phyloP scores from a whole-genome alignment of 805 yeast species.

The Monosporozyma servazzii region DNA sequence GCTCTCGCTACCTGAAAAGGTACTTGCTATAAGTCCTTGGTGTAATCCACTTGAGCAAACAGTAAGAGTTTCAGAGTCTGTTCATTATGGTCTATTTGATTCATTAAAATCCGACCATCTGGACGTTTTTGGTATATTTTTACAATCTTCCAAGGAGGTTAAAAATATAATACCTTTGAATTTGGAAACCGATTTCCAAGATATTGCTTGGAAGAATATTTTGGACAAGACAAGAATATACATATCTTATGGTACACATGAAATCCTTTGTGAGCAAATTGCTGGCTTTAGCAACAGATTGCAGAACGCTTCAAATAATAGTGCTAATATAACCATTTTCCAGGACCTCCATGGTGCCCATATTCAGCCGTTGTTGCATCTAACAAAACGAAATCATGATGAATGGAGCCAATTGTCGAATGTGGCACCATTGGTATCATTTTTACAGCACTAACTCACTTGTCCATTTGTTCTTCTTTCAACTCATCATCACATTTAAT shows the following conservation, averaged over 20 bases:
- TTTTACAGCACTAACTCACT: not conserved
- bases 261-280: conserved; percentile 17
- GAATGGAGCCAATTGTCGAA: not conserved
- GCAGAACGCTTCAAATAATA: not conserved
- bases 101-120: conserved; percentile 10
- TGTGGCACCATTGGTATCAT: not conserved
- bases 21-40: conserved; percentile 24
- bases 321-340: not conserved
- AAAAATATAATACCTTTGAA: conserved; percentile 6
- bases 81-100: conserved; percentile 6
- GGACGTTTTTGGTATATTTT: conserved; percentile 1
- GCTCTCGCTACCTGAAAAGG: conserved; percentile 12
- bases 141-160: not conserved
- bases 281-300: conserved; percentile 7
- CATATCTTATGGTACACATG: conserved; percentile 19
- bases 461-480: not conserved
- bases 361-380: conserved; percentile 6
- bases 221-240: conserved; percentile 7
- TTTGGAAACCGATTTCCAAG: conserved; percentile 14
- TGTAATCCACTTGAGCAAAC: conserved; percentile 12
- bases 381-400: not conserved
- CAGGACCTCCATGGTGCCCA: conserved; percentile 13
- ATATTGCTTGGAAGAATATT: conserved; percentile 11
- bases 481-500: not conserved
- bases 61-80: conserved; percentile 3